Percentiles rank a stretch among this genome's conserved stretches.
Evolutionary conservation across 164 flowering plant genomes (phyloP).

Genomic region (Houttuynia cordata): DNA sequence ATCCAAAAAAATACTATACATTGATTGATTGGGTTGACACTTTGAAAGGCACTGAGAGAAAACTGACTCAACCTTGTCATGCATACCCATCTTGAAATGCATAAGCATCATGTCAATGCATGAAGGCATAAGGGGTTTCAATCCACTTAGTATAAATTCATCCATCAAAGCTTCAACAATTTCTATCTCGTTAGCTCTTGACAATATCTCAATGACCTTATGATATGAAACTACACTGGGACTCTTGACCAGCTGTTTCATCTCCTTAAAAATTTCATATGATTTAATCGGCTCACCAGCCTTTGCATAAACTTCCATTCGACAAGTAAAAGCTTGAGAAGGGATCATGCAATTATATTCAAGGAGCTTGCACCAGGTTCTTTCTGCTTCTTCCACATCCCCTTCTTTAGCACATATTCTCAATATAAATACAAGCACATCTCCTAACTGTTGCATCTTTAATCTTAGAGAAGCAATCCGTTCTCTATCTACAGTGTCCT

Average conservation of each 20-base stretch:
- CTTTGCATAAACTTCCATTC: constrained; percentile 69
- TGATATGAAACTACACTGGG: constrained; percentile 52
- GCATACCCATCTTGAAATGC: constrained; percentile 45
- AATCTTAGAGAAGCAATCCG: constrained; percentile 40
- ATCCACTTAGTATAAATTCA: constrained; percentile 54
- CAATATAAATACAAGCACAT: constrained; percentile 67
- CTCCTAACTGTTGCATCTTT: constrained; percentile 59
- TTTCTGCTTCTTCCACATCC: constrained; percentile 66
- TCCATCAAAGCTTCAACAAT: constrained; percentile 60
- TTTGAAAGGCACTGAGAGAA: constrained; percentile 52
- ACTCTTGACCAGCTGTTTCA: constrained; percentile 34
- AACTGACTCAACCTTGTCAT: constrained; percentile 55
- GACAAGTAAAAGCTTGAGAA: constrained; percentile 59
- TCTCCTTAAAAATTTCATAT: constrained; percentile 49
- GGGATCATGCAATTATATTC: constrained; percentile 28
- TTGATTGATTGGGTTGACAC: constrained; percentile 46
- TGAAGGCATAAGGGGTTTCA: constrained; percentile 63
- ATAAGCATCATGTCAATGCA: constrained; percentile 48
- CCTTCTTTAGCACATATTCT: constrained; percentile 77
- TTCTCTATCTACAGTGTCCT: constrained; percentile 58
- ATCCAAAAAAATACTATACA: constrained; percentile 57
- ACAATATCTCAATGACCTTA: constrained; percentile 72
- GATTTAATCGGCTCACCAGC: constrained; percentile 55
- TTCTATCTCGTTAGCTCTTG: constrained; percentile 49
- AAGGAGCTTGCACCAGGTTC: constrained; percentile 53